Evolutionary conservation across 768 basidiomycete genomes (phyloP).

Genomic region (Suillus weaverae): DNA sequence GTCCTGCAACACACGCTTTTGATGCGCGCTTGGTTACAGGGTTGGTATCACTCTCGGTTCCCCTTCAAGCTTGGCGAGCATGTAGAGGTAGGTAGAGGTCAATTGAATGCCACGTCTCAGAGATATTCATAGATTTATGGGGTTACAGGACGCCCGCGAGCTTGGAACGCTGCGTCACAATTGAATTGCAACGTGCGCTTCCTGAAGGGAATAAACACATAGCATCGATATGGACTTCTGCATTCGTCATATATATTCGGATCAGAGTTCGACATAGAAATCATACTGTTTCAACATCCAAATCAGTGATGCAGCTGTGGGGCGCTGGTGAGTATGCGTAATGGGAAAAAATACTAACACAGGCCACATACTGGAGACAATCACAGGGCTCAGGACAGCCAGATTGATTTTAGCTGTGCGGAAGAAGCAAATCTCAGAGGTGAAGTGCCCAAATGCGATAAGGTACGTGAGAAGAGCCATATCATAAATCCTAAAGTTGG

Average conservation of each 20-base stretch:
- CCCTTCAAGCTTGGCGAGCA: background rate
- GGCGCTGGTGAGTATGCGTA: constrained; percentile 13
- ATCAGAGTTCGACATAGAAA: constrained; percentile 61
- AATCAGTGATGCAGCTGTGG: constrained; percentile 60
- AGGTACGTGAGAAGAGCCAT: constrained; percentile 86
- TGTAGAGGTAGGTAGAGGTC: background rate
- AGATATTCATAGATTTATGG: background rate
- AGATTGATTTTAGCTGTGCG: constrained; percentile 62
- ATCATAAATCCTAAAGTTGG: constrained; percentile 73
- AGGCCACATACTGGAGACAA: constrained; percentile 77
- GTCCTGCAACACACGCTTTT: background rate
- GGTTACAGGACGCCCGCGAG: background rate
- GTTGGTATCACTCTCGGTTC: background rate
- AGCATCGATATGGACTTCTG: background rate
- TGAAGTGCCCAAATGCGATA: constrained; percentile 88
- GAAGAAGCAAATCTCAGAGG: constrained; percentile 82
- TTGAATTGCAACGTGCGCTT: background rate
- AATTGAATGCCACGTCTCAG: background rate
- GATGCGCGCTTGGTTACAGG: background rate
- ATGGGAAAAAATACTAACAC: background rate
- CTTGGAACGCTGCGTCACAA: background rate
- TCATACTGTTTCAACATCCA: constrained; percentile 89
- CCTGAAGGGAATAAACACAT: background rate
- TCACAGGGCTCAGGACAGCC: constrained; percentile 68
- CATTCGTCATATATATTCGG: background rate